Conservation (phyloP, 1,284 basidiomycete species). For the Tilletia indica region DNA sequence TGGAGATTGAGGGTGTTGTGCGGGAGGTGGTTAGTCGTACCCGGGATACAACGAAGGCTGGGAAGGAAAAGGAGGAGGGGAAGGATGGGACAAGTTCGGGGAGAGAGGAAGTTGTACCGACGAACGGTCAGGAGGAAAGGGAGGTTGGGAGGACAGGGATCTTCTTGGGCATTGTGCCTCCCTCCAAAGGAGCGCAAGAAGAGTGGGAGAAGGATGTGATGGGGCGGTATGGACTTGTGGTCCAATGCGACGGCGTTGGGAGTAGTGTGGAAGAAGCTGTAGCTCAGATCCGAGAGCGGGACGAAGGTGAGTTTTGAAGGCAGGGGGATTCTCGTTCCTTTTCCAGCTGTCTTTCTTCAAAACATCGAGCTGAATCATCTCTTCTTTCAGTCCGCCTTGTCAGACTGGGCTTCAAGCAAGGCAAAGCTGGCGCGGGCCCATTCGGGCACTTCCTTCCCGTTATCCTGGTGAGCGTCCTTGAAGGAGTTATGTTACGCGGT, state of each 20-base stretch:
- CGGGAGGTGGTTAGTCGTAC: constrained; percentile 57
- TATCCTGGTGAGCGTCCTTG: not conserved
- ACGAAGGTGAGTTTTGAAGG: not conserved
- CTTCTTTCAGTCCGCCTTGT: constrained; percentile 22
- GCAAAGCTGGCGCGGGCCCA: constrained; percentile 15
- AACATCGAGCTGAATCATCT: not conserved
- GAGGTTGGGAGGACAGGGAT: constrained; percentile 19
- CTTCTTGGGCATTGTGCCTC: not conserved
- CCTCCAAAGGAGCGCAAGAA: too few relatives aligned
- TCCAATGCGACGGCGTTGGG: not conserved
- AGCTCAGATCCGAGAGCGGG: not conserved
- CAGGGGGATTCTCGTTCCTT: not conserved
- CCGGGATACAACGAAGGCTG: not conserved
- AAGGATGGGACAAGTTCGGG: too few relatives aligned
- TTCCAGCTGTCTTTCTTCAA: not conserved
- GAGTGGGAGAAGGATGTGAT: not conserved
- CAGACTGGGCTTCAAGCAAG: constrained; percentile 28
- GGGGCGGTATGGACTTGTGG: not conserved
- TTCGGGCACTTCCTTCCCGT: constrained; percentile 2
- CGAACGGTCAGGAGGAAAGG: too few relatives aligned
- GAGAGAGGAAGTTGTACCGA: not conserved
- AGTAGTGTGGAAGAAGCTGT: not conserved
- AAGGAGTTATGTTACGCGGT: not conserved
- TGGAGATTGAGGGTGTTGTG: constrained; percentile 62
- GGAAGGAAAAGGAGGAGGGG: constrained; percentile 1